Conservation (phyloP, 352 stramenopile genomes). For the Phytophthora vignae region DNA sequence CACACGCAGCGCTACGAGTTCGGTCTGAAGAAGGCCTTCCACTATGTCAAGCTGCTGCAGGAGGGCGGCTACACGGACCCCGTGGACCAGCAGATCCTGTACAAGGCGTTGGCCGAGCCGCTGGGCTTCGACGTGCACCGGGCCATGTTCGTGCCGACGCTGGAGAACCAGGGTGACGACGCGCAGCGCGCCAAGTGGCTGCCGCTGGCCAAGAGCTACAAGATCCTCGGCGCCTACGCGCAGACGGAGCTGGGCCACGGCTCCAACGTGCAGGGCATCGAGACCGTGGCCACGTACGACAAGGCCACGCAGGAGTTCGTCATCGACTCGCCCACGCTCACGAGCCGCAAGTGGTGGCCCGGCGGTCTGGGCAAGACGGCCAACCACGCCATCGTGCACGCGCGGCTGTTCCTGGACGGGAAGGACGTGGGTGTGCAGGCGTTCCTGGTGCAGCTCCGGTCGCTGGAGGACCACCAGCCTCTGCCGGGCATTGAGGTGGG, state of each 20-base stretch:
- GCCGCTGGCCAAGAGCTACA: constrained; percentile 34
- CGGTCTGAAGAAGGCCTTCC: constrained; percentile 43
- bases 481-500: constrained; percentile 39
- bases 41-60: constrained; percentile 50
- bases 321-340: constrained; percentile 95
- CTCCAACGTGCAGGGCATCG: constrained; percentile 43
- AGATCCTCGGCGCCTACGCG: constrained; percentile 39
- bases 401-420: constrained; percentile 32
- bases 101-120: constrained; percentile 53
- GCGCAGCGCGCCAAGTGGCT: constrained; percentile 37
- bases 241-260: constrained; percentile 46
- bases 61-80: constrained; percentile 41
- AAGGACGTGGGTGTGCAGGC: constrained; percentile 40
- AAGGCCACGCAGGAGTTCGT: constrained; percentile 92
- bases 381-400: constrained; percentile 42
- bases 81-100: constrained; percentile 46
- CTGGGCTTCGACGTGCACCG: constrained; percentile 46
- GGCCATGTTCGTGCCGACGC: constrained; percentile 38
- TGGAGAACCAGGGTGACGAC: constrained; percentile 38
- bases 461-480: constrained; percentile 32
- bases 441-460: constrained; percentile 41
- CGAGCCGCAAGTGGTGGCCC: constrained; percentile 96
- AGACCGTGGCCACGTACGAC: constrained; percentile 62
- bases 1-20: constrained; percentile 45
- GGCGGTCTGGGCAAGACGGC: constrained; percentile 46